Conservation (phyloP, 768 basidiomycete species). For the Pulveroboletus sp. region DNA sequence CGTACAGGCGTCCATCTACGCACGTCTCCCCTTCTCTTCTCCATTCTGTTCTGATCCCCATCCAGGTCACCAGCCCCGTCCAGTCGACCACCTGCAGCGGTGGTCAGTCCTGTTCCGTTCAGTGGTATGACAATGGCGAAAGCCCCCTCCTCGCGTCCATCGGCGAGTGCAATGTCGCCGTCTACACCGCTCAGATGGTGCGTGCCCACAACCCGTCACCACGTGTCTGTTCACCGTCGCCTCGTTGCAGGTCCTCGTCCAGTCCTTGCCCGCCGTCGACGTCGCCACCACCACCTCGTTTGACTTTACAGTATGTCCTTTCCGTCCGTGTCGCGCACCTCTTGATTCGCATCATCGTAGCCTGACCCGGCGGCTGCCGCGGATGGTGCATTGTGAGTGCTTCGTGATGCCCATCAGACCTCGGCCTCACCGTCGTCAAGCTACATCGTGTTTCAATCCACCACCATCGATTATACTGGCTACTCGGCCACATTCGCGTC, state of each 20-base stretch:
- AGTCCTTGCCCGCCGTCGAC: conserved; percentile 54
- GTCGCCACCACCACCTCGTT: conserved; percentile 44
- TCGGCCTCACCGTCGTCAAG: conserved; percentile 32
- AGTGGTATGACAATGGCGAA: conserved; percentile 65
- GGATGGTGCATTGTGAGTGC: conserved; percentile 53
- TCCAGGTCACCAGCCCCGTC: conserved; percentile 48
- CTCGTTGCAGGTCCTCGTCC: conserved; percentile 48
- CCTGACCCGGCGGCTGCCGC: conserved; percentile 56
- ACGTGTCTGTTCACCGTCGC: not conserved
- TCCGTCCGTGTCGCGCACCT: not conserved
- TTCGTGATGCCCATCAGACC: not conserved
- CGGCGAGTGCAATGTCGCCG: conserved; percentile 50
- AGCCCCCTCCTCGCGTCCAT: conserved; percentile 47
- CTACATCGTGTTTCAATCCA: conserved; percentile 59
- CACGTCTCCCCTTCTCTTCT: fast-evolving
- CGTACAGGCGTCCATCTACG: conserved; percentile 16
- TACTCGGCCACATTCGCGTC: conserved; percentile 61
- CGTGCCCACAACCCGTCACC: conserved; percentile 14
- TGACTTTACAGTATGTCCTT: conserved; percentile 55
- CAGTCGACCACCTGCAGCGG: conserved; percentile 46
- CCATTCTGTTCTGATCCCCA: not conserved
- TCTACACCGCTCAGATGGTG: conserved; percentile 59
- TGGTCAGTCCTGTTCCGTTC: conserved; percentile 50
- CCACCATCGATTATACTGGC: conserved; percentile 31
- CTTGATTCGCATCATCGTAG: conserved; percentile 29